Evolutionary conservation across 805 yeast genomes (phyloP).

Genomic region (Wickerhamomyces ciferrii): DNA sequence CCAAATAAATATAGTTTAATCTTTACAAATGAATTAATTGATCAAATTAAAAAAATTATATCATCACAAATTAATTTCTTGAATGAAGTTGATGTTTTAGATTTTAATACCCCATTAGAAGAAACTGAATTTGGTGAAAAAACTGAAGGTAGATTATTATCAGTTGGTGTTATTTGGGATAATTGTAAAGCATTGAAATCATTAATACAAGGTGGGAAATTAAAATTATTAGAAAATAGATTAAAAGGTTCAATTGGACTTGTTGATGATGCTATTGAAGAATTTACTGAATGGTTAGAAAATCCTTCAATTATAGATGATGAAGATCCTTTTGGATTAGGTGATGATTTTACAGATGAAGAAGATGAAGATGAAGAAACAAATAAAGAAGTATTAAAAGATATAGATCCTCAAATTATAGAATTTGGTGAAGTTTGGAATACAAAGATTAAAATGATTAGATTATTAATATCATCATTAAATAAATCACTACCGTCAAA

Average conservation of each 20-base stretch:
- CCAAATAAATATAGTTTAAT: constrained; percentile 27
- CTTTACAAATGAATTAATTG: constrained; percentile 21
- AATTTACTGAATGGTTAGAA: constrained; percentile 64
- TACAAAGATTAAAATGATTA: constrained; percentile 48
- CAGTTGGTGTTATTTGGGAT: constrained; percentile 72
- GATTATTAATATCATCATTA: constrained; percentile 52
- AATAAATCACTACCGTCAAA: constrained; percentile 49
- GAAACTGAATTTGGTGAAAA: constrained; percentile 15
- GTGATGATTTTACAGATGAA: constrained; percentile 25
- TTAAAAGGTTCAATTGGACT: constrained; percentile 39
- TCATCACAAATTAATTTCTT: constrained; percentile 14
- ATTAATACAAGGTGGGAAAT: constrained; percentile 42
- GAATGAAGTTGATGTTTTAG: constrained; percentile 17
- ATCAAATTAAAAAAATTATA: constrained; percentile 11
- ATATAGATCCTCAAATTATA: constrained; percentile 29
- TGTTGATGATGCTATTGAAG: constrained; percentile 59
- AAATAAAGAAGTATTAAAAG: constrained; percentile 24
- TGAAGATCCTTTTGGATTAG: constrained; percentile 49
- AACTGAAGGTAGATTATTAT: constrained; percentile 41
- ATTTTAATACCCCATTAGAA: constrained; percentile 6
- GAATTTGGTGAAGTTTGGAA: constrained; percentile 44
- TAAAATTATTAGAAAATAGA: constrained; percentile 45
- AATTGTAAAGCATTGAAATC: constrained; percentile 44
- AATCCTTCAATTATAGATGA: constrained; percentile 44
- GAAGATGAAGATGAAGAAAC: constrained; percentile 25